Base-by-base conservation (phyloP, 2,329 filamentous ascomycete species). In the Ceratocystis alfenasii region DNA sequence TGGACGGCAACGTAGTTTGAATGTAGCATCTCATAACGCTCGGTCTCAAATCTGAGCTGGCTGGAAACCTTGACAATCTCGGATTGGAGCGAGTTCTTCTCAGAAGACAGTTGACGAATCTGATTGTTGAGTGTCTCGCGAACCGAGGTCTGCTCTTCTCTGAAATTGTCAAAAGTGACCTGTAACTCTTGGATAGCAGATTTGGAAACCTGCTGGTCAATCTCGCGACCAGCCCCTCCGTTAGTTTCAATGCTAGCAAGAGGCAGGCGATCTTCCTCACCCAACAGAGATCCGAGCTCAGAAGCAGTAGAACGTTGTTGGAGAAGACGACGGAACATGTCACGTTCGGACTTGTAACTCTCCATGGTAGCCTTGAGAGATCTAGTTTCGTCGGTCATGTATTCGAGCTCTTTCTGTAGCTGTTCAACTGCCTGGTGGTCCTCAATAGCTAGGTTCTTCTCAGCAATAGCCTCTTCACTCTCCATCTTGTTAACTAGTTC, bases 281-380 rank as follows among this genome's bases (percentile, higher is more conserved):
- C 89, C 72, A 95, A 86, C 62, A 86, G 80, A 1, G 86, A 86
- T 17, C 83, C 81, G 53, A 87, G 78, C 68, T 91, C 87, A 12
- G 78, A 80, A 73, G 83, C 73, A 72, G 82, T 72, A 72, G 80
- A 74, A 76, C 86, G 75, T 69, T 94, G 89, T 70, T 93, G 89
- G 36, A 96, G 83, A 79, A 97, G 92, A 64, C 92, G 90, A 25
- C 93, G 87, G 86, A 96, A 97, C 84, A 96, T 96, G 73, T 99
- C 93, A 69, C 94, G 87, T 77, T 99, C 94, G 71, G 91, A 90
- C 73, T 94, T 90, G 74, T 95, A 96, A 74, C 90, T 95, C 78
- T 96, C 90, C 69, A 91, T 89, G 66, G 92, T 89, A 36, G 88
- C 85, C 55, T 88, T 85, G 70, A 96, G 87, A 12, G 88, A 88